Evolutionary conservation across 805 yeast species (phyloP).

Genomic region (Clavispora phyllophila): DNA sequence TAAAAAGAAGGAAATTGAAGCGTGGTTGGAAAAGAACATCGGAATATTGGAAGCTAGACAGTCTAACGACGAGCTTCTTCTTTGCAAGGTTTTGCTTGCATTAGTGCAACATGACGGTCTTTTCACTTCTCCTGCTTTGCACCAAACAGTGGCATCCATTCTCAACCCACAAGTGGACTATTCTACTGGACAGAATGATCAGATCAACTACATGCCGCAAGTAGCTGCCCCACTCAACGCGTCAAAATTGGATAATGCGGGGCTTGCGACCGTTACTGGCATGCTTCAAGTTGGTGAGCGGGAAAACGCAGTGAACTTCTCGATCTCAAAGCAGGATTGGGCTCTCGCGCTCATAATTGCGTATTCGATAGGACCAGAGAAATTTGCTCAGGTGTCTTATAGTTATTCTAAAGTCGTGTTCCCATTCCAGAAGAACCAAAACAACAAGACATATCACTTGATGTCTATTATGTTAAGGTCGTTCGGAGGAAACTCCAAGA

Average conservation of each 20-base stretch:
- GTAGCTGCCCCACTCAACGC: conserved; percentile 24
- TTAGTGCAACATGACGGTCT: conserved; percentile 30
- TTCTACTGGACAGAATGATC: conserved; percentile 17
- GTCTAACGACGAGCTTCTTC: conserved; percentile 22
- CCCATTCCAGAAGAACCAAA: conserved; percentile 36
- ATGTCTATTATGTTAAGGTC: conserved; percentile 59
- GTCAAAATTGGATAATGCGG: conserved; percentile 35
- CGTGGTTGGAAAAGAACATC: conserved; percentile 43
- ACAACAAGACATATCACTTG: conserved; percentile 33
- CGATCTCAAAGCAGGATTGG: conserved; percentile 66
- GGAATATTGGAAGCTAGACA: conserved; percentile 8
- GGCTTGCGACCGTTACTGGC: conserved; percentile 27
- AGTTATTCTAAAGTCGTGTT: conserved; percentile 48
- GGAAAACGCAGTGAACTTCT: conserved; percentile 57
- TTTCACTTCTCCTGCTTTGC: conserved; percentile 21
- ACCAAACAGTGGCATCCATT: conserved; percentile 28
- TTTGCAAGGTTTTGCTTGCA: conserved; percentile 25
- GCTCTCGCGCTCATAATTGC: conserved; percentile 72
- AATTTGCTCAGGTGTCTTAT: conserved; percentile 54
- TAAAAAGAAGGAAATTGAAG: conserved; percentile 61
- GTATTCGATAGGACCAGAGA: conserved; percentile 56
- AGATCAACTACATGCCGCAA: conserved; percentile 1
- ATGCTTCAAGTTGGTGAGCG: conserved; percentile 58
- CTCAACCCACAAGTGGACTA: conserved; percentile 41
- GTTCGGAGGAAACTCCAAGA: conserved; percentile 55